Base-by-base conservation (phyloP, 2,329 filamentous ascomycete genomes). In the Stromatinia cepivora region DNA sequence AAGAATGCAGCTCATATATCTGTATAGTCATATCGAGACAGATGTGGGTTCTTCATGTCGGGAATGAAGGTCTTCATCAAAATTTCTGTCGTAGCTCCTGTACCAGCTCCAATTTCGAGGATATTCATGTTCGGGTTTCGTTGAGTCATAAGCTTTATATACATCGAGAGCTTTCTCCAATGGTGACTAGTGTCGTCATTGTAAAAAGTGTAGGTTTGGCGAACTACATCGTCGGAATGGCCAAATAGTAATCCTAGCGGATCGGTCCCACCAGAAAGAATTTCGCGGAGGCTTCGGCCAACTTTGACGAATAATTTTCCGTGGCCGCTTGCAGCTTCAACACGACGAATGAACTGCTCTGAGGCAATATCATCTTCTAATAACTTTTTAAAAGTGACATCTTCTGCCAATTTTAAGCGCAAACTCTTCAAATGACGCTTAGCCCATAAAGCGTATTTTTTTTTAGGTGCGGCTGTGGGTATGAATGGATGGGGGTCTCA, bases 101-200 rank as follows among this genome's bases (percentile, higher is more conserved):
- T 75, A 17, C 74, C 75, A 54, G 71, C 73, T 6, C 73, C 71
- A 57, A 76, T 72, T 45, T 78, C 74, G 6, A 78, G 71, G 50
- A 77, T 70, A 20, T 66, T 70, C 53, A 74, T 42, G 25, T 70
- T 70, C 3, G 76, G 77, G 22, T 75, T 22, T 69, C 71, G 10
- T 66, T 42, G 52, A 20, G 48, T 10, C 17, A 54, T 8, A 25
- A 56, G 34, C 17, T 65, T n/a, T 3, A 65, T 20, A 39, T 54
- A 65, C 13, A 1, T n/a, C 28, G 13, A 34, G 17, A 58, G 31
- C 31, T 58, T 34, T n/a, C 13, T 28, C 52, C 25, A 34, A 59
- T 42, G 34, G n/a, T 22, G 2, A 36, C 54, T 58, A 9, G 31
- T 58, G 31, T 42, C n/a, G 4, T 39, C 11, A 28, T 45, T 45